Conservation (phyloP, 2,329 filamentous ascomycete genomes). For the Aureobasidium sp. region DNA sequence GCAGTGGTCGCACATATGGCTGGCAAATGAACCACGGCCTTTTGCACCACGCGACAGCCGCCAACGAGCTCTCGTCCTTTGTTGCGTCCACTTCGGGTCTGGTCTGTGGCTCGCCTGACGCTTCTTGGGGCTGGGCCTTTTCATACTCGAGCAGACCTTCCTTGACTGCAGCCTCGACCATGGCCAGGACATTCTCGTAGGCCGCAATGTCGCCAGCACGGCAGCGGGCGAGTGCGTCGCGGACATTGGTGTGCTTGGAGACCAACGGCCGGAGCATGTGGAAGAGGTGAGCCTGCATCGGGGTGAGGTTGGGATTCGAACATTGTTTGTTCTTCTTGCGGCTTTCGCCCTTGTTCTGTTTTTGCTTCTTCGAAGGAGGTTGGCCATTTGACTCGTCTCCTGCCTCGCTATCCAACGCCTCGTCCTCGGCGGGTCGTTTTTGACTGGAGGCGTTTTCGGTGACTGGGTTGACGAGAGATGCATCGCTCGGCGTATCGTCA, state of each 20-base stretch:
- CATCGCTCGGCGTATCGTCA: neutral
- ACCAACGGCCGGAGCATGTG: slow-evolving; percentile 80
- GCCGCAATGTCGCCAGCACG: slow-evolving; percentile 61
- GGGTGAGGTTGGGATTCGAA: slow-evolving; percentile 52
- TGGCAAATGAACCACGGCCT: slow-evolving; percentile 87
- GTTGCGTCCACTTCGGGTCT: slow-evolving; percentile 21
- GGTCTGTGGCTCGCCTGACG: slow-evolving; percentile 14
- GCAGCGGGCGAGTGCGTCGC: slow-evolving; percentile 69
- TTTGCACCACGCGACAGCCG: slow-evolving; percentile 62
- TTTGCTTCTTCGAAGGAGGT: slow-evolving; percentile 34
- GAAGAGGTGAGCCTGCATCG: slow-evolving; percentile 89
- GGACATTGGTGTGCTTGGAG: slow-evolving; percentile 67
- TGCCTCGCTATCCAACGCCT: slow-evolving; percentile 10
- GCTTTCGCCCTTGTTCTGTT: slow-evolving; percentile 34
- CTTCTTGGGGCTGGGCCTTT: neutral
- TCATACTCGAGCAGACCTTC: slow-evolving; percentile 60
- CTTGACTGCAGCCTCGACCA: slow-evolving; percentile 69
- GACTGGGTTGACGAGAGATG: slow-evolving; percentile 27
- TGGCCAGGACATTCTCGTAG: slow-evolving; percentile 65
- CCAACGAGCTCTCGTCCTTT: slow-evolving; percentile 34
- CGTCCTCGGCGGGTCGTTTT: slow-evolving; percentile 26
- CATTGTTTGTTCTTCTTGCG: slow-evolving; percentile 39
- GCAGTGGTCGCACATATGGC: slow-evolving; percentile 75
- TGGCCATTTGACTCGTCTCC: slow-evolving; percentile 31
- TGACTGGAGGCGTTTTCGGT: neutral